Base-by-base conservation (phyloP, 192 early-diverging fungal species). In the Podila clonocystis region DNA sequence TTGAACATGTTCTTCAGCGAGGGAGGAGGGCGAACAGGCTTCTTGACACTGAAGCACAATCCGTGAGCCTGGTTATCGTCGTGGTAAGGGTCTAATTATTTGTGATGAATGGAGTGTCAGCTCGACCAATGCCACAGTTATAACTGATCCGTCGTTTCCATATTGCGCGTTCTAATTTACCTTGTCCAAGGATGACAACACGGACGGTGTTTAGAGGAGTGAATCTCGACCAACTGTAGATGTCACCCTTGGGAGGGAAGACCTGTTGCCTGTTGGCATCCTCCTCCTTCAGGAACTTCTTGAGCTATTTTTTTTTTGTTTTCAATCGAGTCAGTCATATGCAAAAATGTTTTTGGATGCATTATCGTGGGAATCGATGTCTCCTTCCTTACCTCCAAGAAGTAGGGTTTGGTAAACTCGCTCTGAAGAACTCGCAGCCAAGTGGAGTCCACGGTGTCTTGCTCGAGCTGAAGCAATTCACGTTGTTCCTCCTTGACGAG, bases 151-250 rank as follows among this genome's bases (percentile, higher is more conserved):
- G 41, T 17, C 15, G 13, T 9, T 45, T 45, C 17, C 41, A 3
- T 12, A 45, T 45, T 45, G 41, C 2, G 15, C 15, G 41, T 17
- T 45, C 41, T 17, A 45, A 45, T 4, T 73, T 85, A 90, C 94
- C 95, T 90, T 99, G 97, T 7, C 97, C 97, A 60, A 99, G 69
- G 52, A 99, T 97, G 26, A 99, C 97, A 28, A 98, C 94, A 45
- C 88, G 87, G 30, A 98, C 92, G 3, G 84, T 71, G 9, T 76
- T 73, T 5, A 93, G 84, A 26, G 93, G 91, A 12, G 88, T 89
- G 65, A 88, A 96, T 50, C 91, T 90, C 9, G 93, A 91, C 94
- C 94, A 94, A 62, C 91, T 92, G 80, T 97, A 99, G 48, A 97
- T 89, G 48, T 96, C 89, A 5, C 72, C 58, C 31, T 79, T 87